Percentiles rank a stretch among this genome's conserved stretches.
Evolutionary conservation across 768 basidiomycete species (phyloP).

Genomic region (Gymnopilus junonius): DNA sequence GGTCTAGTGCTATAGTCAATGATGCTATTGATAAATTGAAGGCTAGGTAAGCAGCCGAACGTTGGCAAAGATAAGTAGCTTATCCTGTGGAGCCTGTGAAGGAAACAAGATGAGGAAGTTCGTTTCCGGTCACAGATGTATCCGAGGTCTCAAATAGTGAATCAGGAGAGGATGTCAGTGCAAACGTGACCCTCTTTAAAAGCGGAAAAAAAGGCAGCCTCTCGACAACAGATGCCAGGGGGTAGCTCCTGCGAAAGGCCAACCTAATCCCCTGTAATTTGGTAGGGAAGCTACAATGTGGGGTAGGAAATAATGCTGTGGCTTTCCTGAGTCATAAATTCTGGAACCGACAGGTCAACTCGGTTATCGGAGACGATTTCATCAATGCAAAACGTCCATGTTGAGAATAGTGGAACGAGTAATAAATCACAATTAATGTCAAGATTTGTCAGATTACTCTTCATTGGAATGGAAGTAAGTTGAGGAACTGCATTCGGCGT

Average conservation of each 20-base stretch:
- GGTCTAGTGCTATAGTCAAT: background rate
- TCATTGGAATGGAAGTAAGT: background rate
- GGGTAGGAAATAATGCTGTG: conserved; percentile 12
- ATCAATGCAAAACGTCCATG: conserved; percentile 14
- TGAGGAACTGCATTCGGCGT: conserved; percentile 2
- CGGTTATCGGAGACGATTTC: conserved; percentile 12
- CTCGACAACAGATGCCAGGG: background rate
- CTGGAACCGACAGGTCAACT: conserved; percentile 10
- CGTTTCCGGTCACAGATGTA: background rate
- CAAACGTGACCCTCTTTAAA: background rate
- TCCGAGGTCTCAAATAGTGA: background rate
- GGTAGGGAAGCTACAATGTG: conserved; percentile 8
- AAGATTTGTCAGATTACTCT: conserved; percentile 5
- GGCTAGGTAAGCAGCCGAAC: background rate
- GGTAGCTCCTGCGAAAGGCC: background rate
- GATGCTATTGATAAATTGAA: conserved; percentile 4
- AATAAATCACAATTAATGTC: conserved; percentile 14
- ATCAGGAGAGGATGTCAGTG: background rate
- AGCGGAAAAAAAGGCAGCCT: background rate
- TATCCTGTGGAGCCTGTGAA: conserved; percentile 3
- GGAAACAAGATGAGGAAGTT: background rate
- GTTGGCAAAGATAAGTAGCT: background rate
- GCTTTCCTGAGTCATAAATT: conserved; percentile 1
- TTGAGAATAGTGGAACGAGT: conserved; percentile 14
- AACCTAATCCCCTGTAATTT: conserved; percentile 1